Percentiles rank a stretch among this genome's conserved stretches.
Conservation (phyloP, 441 rosid species). For the Eruca vesicaria region DNA sequence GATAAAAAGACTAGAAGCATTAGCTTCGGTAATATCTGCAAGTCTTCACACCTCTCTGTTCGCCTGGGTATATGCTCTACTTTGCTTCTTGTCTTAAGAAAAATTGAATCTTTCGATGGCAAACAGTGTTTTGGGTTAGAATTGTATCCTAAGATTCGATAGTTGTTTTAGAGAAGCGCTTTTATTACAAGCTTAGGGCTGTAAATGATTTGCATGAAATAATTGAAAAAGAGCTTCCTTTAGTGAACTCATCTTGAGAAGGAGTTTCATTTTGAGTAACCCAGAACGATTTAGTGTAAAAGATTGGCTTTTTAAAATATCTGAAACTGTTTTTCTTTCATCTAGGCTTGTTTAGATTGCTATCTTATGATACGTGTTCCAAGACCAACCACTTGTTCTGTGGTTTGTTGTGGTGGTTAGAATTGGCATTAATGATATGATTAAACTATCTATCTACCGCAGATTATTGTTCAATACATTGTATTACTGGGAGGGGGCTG, state of each 20-base stretch:
- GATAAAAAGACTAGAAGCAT: neutral
- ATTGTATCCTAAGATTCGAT: neutral
- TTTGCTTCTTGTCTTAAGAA: neutral
- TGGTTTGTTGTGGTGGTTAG: neutral
- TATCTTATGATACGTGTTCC: conserved; percentile 1
- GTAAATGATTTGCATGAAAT: neutral
- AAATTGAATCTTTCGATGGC: neutral
- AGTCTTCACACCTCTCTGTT: conserved; percentile 3
- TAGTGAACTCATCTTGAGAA: neutral
- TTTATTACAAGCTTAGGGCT: neutral
- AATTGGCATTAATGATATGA: neutral
- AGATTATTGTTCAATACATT: too few relatives aligned
- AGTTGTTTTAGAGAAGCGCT: neutral
- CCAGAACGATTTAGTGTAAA: neutral
- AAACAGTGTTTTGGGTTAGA: neutral
- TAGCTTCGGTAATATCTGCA: neutral
- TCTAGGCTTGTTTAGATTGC: neutral
- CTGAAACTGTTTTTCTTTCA: neutral
- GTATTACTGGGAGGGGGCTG: neutral
- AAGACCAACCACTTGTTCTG: neutral
- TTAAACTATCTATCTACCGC: neutral
- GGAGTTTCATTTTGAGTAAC: neutral
- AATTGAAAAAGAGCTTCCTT: conserved; percentile 8
- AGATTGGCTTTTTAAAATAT: neutral
- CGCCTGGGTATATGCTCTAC: conserved; percentile 15